These are phyloP conservation scores for Ogataea minuta DNA, from an alignment of 805 yeast genomes.

Conservation along the genomic window DNA sequence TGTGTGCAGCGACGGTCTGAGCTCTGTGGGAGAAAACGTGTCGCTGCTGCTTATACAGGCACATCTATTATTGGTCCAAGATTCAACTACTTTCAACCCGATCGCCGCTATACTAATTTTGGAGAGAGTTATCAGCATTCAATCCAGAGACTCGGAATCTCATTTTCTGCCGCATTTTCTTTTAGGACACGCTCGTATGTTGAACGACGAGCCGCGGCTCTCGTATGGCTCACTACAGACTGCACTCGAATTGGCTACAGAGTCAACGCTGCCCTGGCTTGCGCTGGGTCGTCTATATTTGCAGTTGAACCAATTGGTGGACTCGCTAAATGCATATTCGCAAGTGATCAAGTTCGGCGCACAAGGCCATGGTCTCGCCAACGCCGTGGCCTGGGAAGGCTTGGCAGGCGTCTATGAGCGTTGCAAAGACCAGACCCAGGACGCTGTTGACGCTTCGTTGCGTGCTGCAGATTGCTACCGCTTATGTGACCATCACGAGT, in stretches of 20 bases:
- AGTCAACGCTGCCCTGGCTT: conserved; percentile 62
- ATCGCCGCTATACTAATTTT: conserved; percentile 38
- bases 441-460: conserved; percentile 58
- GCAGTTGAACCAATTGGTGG: conserved; percentile 57
- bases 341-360: conserved; percentile 48
- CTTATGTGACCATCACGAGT: conserved; percentile 43
- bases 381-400: conserved; percentile 67
- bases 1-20: conserved; percentile 48
- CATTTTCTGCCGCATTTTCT: conserved; percentile 61
- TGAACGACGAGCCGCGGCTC: conserved; percentile 44
- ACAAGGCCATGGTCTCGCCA: conserved; percentile 32
- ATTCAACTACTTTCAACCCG: conserved; percentile 34
- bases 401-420: conserved; percentile 60
- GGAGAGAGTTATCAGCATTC: conserved; percentile 30
- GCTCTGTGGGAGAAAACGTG: conserved; percentile 43
- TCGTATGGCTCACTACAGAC: conserved; percentile 57
- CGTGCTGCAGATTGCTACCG: conserved; percentile 51
- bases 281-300: conserved; percentile 63
- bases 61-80: conserved; percentile 41
- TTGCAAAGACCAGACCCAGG: conserved; percentile 57
- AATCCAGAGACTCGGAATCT: conserved; percentile 30
- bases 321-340: conserved; percentile 65
- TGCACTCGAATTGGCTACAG: conserved; percentile 51
- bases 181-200: conserved; percentile 50
- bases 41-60: conserved; percentile 48